Evolutionary conservation across 1,284 basidiomycete genomes (phyloP), one percentile per base, ranked within the genome.

Genomic region (Dichomitus squalens): DNA sequence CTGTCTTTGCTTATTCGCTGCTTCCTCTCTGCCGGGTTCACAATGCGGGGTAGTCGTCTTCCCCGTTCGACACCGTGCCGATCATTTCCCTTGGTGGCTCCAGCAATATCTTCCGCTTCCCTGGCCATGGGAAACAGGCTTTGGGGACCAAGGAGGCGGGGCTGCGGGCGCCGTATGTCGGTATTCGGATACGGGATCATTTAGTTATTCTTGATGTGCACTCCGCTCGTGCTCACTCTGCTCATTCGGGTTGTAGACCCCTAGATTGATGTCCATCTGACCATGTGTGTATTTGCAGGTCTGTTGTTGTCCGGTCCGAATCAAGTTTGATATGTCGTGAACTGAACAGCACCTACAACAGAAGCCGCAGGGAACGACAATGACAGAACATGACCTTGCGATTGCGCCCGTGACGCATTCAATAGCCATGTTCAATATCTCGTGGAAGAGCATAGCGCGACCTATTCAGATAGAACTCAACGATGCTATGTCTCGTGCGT

Each of bases 1-100:
- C 52, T 51, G 53, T 55, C 53, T 50, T 63, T 63, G 58, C 61
- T 59, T 63, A 23, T 60, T 58, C 52, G 55, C 55, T 57, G 61
- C 53, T 63, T 63, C 61, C 61, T 63, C 33, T 49, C 40, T 40
- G 41, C 57, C 58, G 59, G 61, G 54, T 47, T 29, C 12, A 18
- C 18, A 23, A 38, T 53, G 51, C 27, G 51, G 46, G 51, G 47
- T 49, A 31, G 7, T 20, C 14, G 29, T 18, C 44, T 47, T 47
- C 29, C 7, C 27, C 44, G n/a, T 31, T 44, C 25, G 8, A 11
- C 27, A 14, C 43, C 27, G 25, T 44, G 25, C 14, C 16, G 16
- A n/a, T 44, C 43, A 27, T n/a, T 3, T 33, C 20, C 31, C 44
- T 27, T 29, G 25, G 31, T 36, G 25, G 11, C 51, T 33, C 33